phyloP scores from a whole-genome alignment of 192 early-diverging fungal genomes.

The Rhizophagus clarus region DNA sequence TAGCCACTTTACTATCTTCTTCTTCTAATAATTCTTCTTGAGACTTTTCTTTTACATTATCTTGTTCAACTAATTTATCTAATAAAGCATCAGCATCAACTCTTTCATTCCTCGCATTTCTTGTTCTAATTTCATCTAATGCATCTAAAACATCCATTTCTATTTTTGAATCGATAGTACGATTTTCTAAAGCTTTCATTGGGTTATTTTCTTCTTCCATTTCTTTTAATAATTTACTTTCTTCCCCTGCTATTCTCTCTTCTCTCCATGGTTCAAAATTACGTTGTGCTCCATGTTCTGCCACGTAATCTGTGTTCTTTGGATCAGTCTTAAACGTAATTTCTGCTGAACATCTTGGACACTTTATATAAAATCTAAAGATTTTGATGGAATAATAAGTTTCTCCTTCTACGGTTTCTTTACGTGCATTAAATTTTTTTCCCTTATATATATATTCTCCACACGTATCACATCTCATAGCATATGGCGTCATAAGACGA shows the following conservation, averaged over 20 bases:
- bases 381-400: slow-evolving; percentile 75
- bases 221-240: slow-evolving; percentile 57
- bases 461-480: slow-evolving; percentile 96
- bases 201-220: slow-evolving; percentile 91
- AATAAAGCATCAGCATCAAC: slow-evolving; percentile 69
- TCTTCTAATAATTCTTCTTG: slow-evolving; percentile 38
- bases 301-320: slow-evolving; percentile 91
- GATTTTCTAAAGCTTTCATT: slow-evolving; percentile 93
- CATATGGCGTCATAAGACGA: slow-evolving; percentile 97
- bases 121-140: slow-evolving; percentile 89
- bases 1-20: slow-evolving; percentile 65
- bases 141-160: slow-evolving; percentile 99
- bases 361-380: slow-evolving; percentile 80
- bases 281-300: slow-evolving; percentile 87
- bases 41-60: slow-evolving; percentile 37
- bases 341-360: slow-evolving; percentile 93
- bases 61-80: slow-evolving; percentile 49
- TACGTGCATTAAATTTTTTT: slow-evolving; percentile 98
- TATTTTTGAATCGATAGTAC: slow-evolving; percentile 89
- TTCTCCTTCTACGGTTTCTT: slow-evolving; percentile 80
- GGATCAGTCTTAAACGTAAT: slow-evolving; percentile 99
- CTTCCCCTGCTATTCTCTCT: slow-evolving; percentile 58
- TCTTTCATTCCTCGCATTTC: slow-evolving; percentile 83
- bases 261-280: slow-evolving; percentile 97
- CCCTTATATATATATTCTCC: slow-evolving; percentile 98